Evolutionary conservation across 2,329 filamentous ascomycete species (phyloP).

Genomic region (Chalara sp.): DNA sequence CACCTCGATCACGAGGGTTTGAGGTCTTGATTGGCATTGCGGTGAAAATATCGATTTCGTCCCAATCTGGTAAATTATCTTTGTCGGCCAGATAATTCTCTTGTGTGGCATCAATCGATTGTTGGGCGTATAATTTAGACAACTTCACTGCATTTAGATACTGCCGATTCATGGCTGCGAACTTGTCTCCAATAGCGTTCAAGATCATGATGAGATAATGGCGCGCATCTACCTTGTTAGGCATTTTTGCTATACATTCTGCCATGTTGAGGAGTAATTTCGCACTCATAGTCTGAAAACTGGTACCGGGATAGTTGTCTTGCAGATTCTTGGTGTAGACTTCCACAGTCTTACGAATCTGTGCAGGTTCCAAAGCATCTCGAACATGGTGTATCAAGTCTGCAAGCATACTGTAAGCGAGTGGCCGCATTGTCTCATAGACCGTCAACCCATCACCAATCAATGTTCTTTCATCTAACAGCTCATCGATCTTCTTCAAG

Average conservation of each 20-base stretch:
- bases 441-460: slow-evolving; percentile 95
- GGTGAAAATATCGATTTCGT: slow-evolving; percentile 95
- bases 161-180: slow-evolving; percentile 94
- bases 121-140: slow-evolving; percentile 68
- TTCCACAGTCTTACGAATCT: slow-evolving; percentile 92
- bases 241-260: slow-evolving; percentile 90
- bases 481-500: slow-evolving; percentile 85
- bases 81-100: slow-evolving; percentile 84
- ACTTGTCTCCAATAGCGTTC: slow-evolving; percentile 97
- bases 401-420: slow-evolving; percentile 97
- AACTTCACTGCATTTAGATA: slow-evolving; percentile 93
- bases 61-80: slow-evolving; percentile 81
- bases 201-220: slow-evolving; percentile 96
- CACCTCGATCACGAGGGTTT: slow-evolving; percentile 80
- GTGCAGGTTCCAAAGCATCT: slow-evolving; percentile 78
- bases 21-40: slow-evolving; percentile 95
- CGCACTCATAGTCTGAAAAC: slow-evolving; percentile 99
- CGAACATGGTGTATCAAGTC: slow-evolving; percentile 96
- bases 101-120: slow-evolving; percentile 52
- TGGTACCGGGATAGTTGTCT: slow-evolving; percentile 93
- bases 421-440: slow-evolving; percentile 89
- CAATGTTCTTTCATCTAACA: slow-evolving; percentile 87
- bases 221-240: slow-evolving; percentile 87
- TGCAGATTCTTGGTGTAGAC: slow-evolving; percentile 96
- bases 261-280: slow-evolving; percentile 97